A percentile compares a stretch with the other conserved stretches of the same genome.
Conservation (phyloP, 257 asterid genomes). For the Salvia miltiorrhiza region DNA sequence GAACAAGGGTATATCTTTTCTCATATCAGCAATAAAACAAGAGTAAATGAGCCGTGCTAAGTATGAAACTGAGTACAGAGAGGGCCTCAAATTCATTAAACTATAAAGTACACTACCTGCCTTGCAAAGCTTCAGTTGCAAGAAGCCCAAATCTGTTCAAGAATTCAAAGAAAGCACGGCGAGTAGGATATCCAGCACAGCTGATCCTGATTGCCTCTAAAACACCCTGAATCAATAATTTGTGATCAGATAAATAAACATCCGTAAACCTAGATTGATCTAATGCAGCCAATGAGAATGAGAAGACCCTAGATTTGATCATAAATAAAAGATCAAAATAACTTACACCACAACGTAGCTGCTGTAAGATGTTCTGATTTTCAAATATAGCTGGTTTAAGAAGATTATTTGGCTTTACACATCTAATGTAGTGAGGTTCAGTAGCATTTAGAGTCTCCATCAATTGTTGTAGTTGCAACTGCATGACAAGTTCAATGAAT, state of each 20-base stretch:
- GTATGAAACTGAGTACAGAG: conserved; percentile 14
- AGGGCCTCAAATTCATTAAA: conserved; percentile 18
- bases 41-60: conserved; percentile 11
- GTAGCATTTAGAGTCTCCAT: conserved; percentile 98
- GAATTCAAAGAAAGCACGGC: conserved; percentile 93
- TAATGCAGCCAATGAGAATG: conserved; percentile 29
- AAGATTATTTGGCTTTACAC: conserved; percentile 96
- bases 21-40: neutral
- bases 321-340: conserved; percentile 17
- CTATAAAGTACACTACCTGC: conserved; percentile 48
- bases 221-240: conserved; percentile 71
- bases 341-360: conserved; percentile 98
- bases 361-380: conserved; percentile 85
- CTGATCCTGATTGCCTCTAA: conserved; percentile 97
- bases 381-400: conserved; percentile 94
- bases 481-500: conserved; percentile 40
- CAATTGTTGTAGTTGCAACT: conserved; percentile 88
- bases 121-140: conserved; percentile 83
- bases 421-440: conserved; percentile 93
- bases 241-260: conserved; percentile 13
- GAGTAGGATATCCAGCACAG: conserved; percentile 98
- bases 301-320: conserved; percentile 6
- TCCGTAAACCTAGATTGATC: conserved; percentile 15
- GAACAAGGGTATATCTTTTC: neutral
- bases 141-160: conserved; percentile 93